Evolutionary conservation across 306 rosid species (phyloP).

Genomic region (Casuarina cunninghamiana): DNA sequence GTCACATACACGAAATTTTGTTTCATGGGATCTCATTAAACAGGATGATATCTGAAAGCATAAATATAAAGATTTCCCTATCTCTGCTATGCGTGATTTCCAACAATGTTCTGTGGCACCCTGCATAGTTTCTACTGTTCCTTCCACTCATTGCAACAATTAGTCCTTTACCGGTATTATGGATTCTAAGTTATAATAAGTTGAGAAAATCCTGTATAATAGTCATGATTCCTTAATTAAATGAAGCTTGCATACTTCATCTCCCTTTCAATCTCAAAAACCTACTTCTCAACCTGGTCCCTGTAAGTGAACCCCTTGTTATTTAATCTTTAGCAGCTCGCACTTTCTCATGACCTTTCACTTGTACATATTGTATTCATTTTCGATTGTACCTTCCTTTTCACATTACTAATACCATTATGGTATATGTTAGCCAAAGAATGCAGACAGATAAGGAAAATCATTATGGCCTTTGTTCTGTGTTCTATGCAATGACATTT

Average conservation of each 20-base stretch:
- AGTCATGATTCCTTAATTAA: neutral
- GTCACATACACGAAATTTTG: neutral
- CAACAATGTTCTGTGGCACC: neutral
- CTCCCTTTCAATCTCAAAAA: neutral
- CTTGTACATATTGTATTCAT: neutral
- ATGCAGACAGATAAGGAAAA: neutral
- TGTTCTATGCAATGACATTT: neutral
- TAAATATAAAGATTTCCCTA: neutral
- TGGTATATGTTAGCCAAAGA: neutral
- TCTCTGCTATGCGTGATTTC: neutral
- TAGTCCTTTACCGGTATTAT: neutral
- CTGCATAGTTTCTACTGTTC: neutral
- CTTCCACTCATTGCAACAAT: neutral
- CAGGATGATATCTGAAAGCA: neutral
- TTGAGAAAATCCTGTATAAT: neutral
- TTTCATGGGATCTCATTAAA: neutral
- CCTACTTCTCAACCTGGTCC: neutral
- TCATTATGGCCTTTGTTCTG: neutral
- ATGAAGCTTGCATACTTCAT: neutral
- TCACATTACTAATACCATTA: neutral
- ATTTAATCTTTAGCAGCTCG: neutral
- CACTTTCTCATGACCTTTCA: neutral
- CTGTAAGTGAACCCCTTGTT: neutral
- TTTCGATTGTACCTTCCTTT: neutral
- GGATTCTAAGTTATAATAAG: neutral